Conservation (phyloP, 148 eudicot genomes). For the Chenopodium berlandieri region DNA sequence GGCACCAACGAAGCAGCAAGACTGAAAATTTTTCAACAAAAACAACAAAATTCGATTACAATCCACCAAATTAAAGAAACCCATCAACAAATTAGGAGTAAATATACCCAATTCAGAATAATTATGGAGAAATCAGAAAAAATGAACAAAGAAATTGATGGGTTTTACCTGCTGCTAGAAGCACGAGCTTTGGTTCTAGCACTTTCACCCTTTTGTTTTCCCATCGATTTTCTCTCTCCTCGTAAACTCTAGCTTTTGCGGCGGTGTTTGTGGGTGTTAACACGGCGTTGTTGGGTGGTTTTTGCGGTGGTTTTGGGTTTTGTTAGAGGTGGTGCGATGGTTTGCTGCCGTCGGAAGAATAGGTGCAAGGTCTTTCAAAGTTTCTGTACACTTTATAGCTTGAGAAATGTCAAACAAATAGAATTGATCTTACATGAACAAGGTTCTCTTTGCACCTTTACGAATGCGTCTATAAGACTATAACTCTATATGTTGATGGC, state of each 20-base stretch:
- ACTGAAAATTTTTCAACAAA: constrained; percentile 33
- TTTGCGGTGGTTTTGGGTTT: background rate
- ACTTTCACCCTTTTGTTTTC: constrained; percentile 81
- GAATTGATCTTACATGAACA: background rate
- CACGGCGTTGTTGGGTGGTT: background rate
- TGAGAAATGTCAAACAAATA: background rate
- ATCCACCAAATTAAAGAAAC: constrained; percentile 1
- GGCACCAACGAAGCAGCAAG: constrained; percentile 87
- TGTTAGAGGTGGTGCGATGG: background rate
- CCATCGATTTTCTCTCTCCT: constrained; percentile 42
- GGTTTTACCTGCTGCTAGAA: constrained; percentile 83
- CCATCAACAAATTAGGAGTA: background rate
- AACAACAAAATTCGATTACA: background rate
- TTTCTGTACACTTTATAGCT: background rate
- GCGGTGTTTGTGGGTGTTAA: background rate
- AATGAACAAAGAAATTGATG: background rate
- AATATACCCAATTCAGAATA: background rate
- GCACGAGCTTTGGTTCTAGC: constrained; percentile 89
- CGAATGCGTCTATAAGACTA: too few species aligned
- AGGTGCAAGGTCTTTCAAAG: background rate
- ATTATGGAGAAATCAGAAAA: background rate
- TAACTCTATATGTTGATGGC: too few species aligned
- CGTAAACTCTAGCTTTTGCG: background rate
- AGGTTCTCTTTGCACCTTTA: too few species aligned
- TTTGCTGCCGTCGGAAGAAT: background rate